Conservation (phyloP, 2,329 filamentous ascomycete genomes). For the Xylariaceae sp. region DNA sequence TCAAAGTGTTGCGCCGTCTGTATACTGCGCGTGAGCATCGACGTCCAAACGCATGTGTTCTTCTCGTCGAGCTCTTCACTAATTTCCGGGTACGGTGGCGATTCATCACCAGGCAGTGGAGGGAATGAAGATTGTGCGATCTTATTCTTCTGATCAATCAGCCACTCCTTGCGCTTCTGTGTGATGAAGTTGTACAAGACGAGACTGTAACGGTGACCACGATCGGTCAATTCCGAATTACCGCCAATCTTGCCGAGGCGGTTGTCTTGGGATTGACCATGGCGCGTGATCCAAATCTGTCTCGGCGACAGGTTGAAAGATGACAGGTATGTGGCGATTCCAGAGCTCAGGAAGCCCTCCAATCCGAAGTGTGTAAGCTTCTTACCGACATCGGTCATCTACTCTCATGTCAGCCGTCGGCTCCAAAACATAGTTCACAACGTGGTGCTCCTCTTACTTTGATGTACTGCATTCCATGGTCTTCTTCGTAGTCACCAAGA, state of each 20-base stretch:
- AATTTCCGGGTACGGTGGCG: conserved; percentile 88
- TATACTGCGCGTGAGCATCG: conserved; percentile 86
- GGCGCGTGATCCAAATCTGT: conserved; percentile 96
- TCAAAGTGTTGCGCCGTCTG: conserved; percentile 88
- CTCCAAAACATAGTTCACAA: neutral
- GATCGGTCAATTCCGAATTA: conserved; percentile 72
- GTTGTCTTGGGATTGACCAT: conserved; percentile 89
- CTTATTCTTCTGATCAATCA: conserved; percentile 74
- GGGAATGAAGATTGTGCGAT: conserved; percentile 74
- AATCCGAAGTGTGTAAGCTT: conserved; percentile 90
- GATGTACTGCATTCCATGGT: conserved; percentile 87
- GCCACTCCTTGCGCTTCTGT: conserved; percentile 73
- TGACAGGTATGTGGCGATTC: conserved; percentile 89
- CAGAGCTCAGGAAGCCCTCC: conserved; percentile 83
- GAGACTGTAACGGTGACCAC: conserved; percentile 72
- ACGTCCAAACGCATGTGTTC: conserved; percentile 97
- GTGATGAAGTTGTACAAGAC: conserved; percentile 82
- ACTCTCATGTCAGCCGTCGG: conserved; percentile 25
- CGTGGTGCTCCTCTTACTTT: conserved; percentile 44
- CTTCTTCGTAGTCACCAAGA: conserved; percentile 84
- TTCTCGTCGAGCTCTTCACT: conserved; percentile 67
- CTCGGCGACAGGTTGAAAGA: conserved; percentile 95
- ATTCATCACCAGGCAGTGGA: conserved; percentile 85
- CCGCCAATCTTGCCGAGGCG: conserved; percentile 83
- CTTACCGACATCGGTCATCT: conserved; percentile 94